Percentiles rank a stretch among this genome's conserved stretches.
Conservation (phyloP, 2,329 filamentous ascomycete species). For the Monosporascus sp. region DNA sequence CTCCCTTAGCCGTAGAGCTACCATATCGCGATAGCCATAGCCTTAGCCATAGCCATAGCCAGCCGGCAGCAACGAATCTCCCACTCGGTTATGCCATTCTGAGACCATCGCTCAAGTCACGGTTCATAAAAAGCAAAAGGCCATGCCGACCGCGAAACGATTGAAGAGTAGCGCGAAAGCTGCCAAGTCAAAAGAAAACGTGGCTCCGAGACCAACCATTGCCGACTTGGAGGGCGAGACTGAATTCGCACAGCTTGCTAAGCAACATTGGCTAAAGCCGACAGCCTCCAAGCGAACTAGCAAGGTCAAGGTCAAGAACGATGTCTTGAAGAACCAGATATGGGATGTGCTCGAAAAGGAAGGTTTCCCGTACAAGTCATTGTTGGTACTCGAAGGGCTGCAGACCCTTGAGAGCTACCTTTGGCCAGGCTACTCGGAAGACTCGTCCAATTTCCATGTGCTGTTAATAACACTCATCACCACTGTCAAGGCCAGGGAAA, state of each 20-base stretch:
- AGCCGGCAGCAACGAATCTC: no score
- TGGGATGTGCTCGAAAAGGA: conserved; percentile 86
- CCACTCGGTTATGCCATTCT: not conserved
- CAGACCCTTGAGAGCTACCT: conserved; percentile 91
- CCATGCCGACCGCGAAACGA: conserved; percentile 57
- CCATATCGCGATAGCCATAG: no score
- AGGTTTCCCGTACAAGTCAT: conserved; percentile 68
- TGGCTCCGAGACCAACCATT: conserved; percentile 54
- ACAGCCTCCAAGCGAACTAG: conserved; percentile 47
- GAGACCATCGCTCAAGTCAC: not conserved
- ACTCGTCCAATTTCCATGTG: conserved; percentile 87
- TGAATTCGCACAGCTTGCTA: conserved; percentile 70
- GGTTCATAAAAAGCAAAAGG: not conserved
- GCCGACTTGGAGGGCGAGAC: conserved; percentile 67
- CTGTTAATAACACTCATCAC: conserved; percentile 79
- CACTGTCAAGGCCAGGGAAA: conserved; percentile 84
- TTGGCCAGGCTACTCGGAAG: conserved; percentile 87
- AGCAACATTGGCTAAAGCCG: conserved; percentile 74
- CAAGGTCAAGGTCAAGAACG: conserved; percentile 72
- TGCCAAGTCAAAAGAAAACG: conserved; percentile 33
- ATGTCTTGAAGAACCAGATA: conserved; percentile 79
- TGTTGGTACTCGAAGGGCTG: conserved; percentile 81
- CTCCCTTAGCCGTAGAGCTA: no score
- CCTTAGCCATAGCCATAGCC: no score
- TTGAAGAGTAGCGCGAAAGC: conserved; percentile 45